Conservation (phyloP, 495 filamentous ascomycete genomes). For the Penicillium nucicola region DNA sequence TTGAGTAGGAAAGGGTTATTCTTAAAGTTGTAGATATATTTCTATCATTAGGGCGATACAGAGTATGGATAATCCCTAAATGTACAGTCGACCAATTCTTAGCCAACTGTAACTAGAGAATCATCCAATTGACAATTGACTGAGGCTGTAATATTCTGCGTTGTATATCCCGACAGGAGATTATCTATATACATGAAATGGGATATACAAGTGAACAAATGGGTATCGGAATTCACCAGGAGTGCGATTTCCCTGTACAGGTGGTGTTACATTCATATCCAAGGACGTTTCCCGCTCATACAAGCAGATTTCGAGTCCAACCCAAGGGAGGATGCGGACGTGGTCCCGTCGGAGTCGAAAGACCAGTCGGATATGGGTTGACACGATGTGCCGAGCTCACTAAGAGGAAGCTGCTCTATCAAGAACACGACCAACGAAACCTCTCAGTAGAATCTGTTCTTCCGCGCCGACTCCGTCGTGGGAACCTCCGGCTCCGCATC, state of each 20-base stretch:
- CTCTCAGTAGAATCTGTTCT: constrained; percentile 34
- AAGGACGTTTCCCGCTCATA: too few species aligned
- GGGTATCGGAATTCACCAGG: constrained; percentile 5
- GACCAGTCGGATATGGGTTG: too few species aligned
- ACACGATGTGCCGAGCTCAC: not conserved
- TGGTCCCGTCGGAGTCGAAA: too few species aligned
- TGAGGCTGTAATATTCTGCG: not conserved
- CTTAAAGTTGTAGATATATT: too few species aligned
- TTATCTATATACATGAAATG: constrained; percentile 10
- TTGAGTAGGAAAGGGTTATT: too few species aligned
- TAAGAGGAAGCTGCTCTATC: not conserved
- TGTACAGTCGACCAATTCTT: too few species aligned
- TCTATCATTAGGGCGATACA: too few species aligned
- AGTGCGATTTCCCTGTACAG: constrained; percentile 7
- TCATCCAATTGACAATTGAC: too few species aligned
- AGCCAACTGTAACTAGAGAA: too few species aligned
- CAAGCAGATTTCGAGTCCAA: too few species aligned
- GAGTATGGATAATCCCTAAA: too few species aligned
- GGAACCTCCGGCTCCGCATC: constrained; percentile 15
- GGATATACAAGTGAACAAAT: not conserved
- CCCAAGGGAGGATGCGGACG: too few species aligned
- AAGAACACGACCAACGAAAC: not conserved
- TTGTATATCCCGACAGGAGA: not conserved
- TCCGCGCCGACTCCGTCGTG: constrained; percentile 21
- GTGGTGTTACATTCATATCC: constrained; percentile 1